Base-by-base conservation (phyloP, 2,329 filamentous ascomycete species). In the Colletotrichum simmondsii region DNA sequence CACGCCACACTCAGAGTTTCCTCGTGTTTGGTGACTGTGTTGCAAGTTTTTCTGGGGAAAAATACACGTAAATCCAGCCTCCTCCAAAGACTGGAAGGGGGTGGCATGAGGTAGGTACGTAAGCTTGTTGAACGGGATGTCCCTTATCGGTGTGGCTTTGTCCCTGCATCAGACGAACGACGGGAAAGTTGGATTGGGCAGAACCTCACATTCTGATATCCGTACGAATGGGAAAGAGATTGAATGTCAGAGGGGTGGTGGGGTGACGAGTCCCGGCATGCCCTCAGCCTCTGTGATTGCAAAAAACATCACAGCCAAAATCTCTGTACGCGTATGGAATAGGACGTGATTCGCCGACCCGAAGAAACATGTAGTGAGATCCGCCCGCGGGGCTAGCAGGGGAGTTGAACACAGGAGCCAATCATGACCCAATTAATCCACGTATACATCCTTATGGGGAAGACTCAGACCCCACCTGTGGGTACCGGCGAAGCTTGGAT, bases 401-500 rank as follows among this genome's bases (percentile, higher is more conserved):
- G 58, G 26, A 11, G 19, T 16, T 1, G 5, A n/a, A 6, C 2
- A n/a, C 14, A 2, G 2, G 0, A 11, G 3, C 65, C 65, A 72
- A 72, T 64, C 26, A 64, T 1, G 14, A 7, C 12, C 6, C 14
- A 7, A 59, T 46, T 5, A 22, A 59, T 72, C 30, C 65, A 49
- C 65, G 69, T 69, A 72, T 68, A 16, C 30, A 16, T 53, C 64
- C 35, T 28, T 7, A 68, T 68, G 68, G 53, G 57, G 65, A 68
- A 63, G 59, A 64, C 7, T 5, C 16, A 42, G 14, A 19, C 14
- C 16, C 37, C 32, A 35, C 16, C 37, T 19, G 37, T 42, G 16
- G 37, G 16, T 14, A 42, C 37, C 19, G 35, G 14, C 24, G 46
- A 56, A 30, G 8, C 35, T 37, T 1, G 12, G 42, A 19, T 49